phyloP scores from a whole-genome alignment of 108 stramenopile species.

The Conticribra guillardii region DNA sequence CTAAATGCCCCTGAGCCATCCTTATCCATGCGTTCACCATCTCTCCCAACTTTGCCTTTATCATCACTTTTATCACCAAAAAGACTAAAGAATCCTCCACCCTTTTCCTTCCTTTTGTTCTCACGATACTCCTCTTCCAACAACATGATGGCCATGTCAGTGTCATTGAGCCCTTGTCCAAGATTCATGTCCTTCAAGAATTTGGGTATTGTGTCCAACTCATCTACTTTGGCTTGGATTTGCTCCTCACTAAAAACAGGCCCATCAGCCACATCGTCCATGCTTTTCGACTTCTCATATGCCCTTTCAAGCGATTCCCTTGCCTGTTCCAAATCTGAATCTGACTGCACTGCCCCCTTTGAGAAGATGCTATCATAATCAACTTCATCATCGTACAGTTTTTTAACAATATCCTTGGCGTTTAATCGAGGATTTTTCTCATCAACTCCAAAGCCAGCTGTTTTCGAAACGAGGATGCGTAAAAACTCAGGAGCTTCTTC shows the following conservation, averaged over 20 bases:
- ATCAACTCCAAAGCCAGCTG: conserved; percentile 45
- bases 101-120: conserved; percentile 23
- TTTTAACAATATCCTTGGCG: conserved; percentile 34
- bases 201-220: conserved; percentile 31
- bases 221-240: conserved; percentile 51
- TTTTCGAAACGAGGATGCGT: conserved; percentile 45
- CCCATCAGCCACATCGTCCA: conserved; percentile 7
- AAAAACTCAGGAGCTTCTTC: conserved; percentile 58
- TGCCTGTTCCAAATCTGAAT: conserved; percentile 12
- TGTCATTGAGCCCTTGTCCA: conserved; percentile 46
- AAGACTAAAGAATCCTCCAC: conserved; percentile 28
- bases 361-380: conserved; percentile 13
- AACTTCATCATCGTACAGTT: conserved; percentile 40
- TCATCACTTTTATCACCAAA: conserved; percentile 37
- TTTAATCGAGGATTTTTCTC: conserved; percentile 40
- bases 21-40: conserved; percentile 32
- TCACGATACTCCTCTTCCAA: conserved; percentile 62
- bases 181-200: conserved; percentile 49
- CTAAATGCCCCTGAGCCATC: conserved; percentile 32
- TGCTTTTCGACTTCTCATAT: conserved; percentile 17
- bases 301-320: conserved; percentile 31
- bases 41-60: conserved; percentile 23
- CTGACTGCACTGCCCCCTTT: conserved; percentile 10
- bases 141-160: conserved; percentile 54
- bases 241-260: conserved; percentile 58